These are phyloP conservation scores for Phytophthora capsici DNA, from an alignment of 352 stramenopile species.

Conservation along the genomic window DNA sequence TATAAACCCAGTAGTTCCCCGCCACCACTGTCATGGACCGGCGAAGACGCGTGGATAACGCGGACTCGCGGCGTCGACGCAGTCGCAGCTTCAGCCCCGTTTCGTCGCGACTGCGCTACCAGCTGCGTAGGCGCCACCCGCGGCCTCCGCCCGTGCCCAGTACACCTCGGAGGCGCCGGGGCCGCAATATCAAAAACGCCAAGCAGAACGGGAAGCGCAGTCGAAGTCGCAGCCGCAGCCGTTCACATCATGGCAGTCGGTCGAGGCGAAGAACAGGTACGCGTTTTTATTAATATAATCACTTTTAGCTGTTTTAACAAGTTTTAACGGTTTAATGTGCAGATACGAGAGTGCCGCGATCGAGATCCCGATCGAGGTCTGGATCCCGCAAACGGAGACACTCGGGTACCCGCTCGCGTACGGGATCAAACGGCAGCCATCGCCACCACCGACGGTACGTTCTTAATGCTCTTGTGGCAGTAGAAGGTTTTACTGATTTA, in stretches of 20 bases:
- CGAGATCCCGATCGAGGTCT: constrained; percentile 42
- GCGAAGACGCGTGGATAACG: constrained; percentile 26
- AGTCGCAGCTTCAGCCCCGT: constrained; percentile 46
- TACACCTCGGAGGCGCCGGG: constrained; percentile 20
- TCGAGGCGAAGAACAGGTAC: constrained; percentile 36
- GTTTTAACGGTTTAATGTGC: background rate
- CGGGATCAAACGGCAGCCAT: constrained; percentile 31
- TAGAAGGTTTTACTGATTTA: too few relatives aligned
- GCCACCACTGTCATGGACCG: constrained; percentile 32
- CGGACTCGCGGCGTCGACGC: constrained; percentile 24
- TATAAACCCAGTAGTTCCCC: constrained; percentile 13
- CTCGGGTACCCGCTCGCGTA: constrained; percentile 32
- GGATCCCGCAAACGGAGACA: constrained; percentile 32
- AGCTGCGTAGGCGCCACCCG: constrained; percentile 23
- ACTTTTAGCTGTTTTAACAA: constrained; percentile 8
- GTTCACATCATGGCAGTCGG: constrained; percentile 31
- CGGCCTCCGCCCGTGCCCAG: constrained; percentile 24
- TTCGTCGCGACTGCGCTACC: constrained; percentile 44
- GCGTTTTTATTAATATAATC: background rate
- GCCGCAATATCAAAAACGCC: constrained; percentile 17
- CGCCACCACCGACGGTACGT: constrained; percentile 33
- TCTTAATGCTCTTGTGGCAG: background rate
- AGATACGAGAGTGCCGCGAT: constrained; percentile 36
- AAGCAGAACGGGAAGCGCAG: constrained; percentile 21
- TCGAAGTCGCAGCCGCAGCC: constrained; percentile 29